phyloP scores from a whole-genome alignment of 164 flowering plant genomes.

The Vitis labrusca region DNA sequence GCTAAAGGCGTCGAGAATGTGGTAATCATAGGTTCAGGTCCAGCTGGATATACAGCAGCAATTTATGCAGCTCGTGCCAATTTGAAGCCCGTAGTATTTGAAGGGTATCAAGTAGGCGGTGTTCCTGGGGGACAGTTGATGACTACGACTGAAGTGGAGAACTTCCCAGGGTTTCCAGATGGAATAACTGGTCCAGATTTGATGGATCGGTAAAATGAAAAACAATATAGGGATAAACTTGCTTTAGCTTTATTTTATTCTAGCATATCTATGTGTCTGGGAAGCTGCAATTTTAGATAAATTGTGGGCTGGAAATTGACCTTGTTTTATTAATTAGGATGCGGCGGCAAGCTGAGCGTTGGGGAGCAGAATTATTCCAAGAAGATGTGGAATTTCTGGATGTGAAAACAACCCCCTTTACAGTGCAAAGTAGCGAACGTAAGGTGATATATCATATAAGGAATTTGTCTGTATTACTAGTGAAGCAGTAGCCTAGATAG shows the following conservation, averaged over 20 bases:
- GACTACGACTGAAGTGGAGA: constrained; percentile 99
- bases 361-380: constrained; percentile 93
- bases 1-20: constrained; percentile 71
- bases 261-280: background rate
- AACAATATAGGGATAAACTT: background rate
- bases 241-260: background rate
- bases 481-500: background rate
- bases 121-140: constrained; percentile 95
- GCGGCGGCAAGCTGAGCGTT: constrained; percentile 88
- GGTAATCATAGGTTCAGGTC: constrained; percentile 95
- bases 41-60: constrained; percentile 97
- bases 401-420: constrained; percentile 74
- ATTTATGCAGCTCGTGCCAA: constrained; percentile 97
- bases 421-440: constrained; percentile 83
- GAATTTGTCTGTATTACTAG: background rate
- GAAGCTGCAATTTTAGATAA: background rate
- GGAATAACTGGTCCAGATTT: constrained; percentile 98
- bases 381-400: constrained; percentile 93
- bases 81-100: constrained; percentile 93
- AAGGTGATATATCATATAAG: constrained; percentile 52
- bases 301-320: background rate
- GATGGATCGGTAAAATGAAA: constrained; percentile 73
- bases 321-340: constrained; percentile 47
- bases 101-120: constrained; percentile 93
- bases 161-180: constrained; percentile 97